phyloP scores from a whole-genome alignment of 148 eudicot genomes.

The Cornus kousa region DNA sequence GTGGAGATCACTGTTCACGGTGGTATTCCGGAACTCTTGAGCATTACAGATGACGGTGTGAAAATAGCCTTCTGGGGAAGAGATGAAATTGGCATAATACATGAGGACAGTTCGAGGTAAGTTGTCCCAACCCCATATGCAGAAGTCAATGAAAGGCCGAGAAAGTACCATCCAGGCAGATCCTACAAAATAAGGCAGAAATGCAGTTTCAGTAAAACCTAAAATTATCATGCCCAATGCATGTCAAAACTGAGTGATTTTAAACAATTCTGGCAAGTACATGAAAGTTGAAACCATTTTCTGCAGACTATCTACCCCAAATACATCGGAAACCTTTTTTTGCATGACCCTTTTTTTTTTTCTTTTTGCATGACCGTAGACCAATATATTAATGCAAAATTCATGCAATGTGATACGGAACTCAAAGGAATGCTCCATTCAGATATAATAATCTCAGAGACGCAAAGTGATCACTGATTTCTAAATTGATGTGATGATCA shows the following conservation, averaged over 20 bases:
- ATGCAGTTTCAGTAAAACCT: background rate
- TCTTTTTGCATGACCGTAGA: no score
- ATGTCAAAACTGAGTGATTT: background rate
- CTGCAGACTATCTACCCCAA: background rate
- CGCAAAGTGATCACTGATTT: background rate
- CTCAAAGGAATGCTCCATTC: background rate
- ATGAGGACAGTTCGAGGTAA: slow-evolving; percentile 51
- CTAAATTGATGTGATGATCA: background rate
- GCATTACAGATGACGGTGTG: slow-evolving; percentile 60
- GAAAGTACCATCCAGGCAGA: slow-evolving; percentile 68
- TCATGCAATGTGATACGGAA: background rate
- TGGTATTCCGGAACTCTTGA: slow-evolving; percentile 47
- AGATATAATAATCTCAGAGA: background rate
- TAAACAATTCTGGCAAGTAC: background rate
- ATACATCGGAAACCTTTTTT: no score
- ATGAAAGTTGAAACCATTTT: background rate
- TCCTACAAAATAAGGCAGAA: slow-evolving; percentile 26
- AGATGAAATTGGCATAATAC: slow-evolving; percentile 58
- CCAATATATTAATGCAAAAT: no score
- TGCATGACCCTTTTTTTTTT: no score
- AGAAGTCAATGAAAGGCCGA: slow-evolving; percentile 50
- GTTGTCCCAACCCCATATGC: slow-evolving; percentile 72
- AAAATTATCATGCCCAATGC: background rate
- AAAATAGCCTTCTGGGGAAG: slow-evolving; percentile 64
- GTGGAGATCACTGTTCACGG: slow-evolving; percentile 56